Percentiles rank a stretch among this genome's conserved stretches.
Conservation (phyloP, 2,329 filamentous ascomycete species). For the Sclerotinia nivalis region DNA sequence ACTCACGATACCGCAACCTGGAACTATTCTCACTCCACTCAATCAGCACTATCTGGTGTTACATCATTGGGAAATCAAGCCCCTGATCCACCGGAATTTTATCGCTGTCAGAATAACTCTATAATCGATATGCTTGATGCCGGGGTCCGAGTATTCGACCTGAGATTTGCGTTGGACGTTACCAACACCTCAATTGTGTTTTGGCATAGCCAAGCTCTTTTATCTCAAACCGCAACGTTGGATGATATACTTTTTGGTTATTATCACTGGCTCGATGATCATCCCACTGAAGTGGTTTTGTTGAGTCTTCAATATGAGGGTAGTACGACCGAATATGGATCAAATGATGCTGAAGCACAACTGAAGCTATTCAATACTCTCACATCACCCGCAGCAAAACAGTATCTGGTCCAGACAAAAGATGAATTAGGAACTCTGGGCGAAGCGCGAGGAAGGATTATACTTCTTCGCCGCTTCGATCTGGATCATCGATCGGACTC, state of each 20-base stretch:
- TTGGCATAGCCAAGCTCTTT: slow-evolving; percentile 50
- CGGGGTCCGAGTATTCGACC: slow-evolving; percentile 53
- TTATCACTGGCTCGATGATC: slow-evolving; percentile 51
- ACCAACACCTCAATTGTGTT: slow-evolving; percentile 49
- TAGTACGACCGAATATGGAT: slow-evolving; percentile 40
- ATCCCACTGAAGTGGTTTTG: slow-evolving; percentile 49
- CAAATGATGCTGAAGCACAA: slow-evolving; percentile 45
- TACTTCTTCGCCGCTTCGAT: slow-evolving; percentile 80
- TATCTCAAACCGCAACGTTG: slow-evolving; percentile 48
- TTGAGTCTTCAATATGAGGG: slow-evolving; percentile 52
- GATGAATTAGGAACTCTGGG: slow-evolving; percentile 59
- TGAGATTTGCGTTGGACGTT: slow-evolving; percentile 52
- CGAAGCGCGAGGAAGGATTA: slow-evolving; percentile 75
- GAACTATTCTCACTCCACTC: slow-evolving; percentile 50
- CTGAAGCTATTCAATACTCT: slow-evolving; percentile 44
- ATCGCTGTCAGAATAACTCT: slow-evolving; percentile 47
- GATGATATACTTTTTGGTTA: slow-evolving; percentile 50
- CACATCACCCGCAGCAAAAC: slow-evolving; percentile 43
- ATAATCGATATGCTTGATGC: slow-evolving; percentile 47
- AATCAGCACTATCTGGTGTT: slow-evolving; percentile 44
- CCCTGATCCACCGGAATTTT: slow-evolving; percentile 40
- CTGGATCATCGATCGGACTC: slow-evolving; percentile 50
- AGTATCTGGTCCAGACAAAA: slow-evolving; percentile 45
- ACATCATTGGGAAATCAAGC: slow-evolving; percentile 45
- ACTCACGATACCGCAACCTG: slow-evolving; percentile 53